Evolutionary conservation across 345 rosid genomes (phyloP), one percentile per base, ranked within the genome.

Genomic region (Cardiospermum halicacabum): DNA sequence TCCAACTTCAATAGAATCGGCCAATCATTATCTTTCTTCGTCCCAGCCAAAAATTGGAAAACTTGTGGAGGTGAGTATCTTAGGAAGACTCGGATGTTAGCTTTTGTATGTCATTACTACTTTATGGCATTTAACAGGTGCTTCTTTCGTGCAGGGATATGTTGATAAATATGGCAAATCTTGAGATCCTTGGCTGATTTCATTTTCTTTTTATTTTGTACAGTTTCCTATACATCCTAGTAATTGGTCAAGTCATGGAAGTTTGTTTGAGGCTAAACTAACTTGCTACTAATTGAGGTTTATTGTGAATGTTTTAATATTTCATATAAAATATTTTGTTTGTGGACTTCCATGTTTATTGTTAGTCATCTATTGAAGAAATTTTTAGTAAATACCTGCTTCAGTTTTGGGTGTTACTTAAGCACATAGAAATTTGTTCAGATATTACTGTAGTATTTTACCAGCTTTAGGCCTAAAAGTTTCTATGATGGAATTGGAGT

Each of bases 21-120:
- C 71, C 26, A 80, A 83, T 64, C 91, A 81, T 25, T 89, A 84
- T 78, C 87, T 94, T 69, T 80, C 82, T 47, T 60, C 39, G 16
- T 77, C 88, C 40, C 73, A 73, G 64, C 69, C 86, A 32, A 91
- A 82, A 77, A 77, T 89, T 43, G 73, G 76, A 63, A 94, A 85
- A 84, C 92, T 91, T 66, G 81, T 91, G 12, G 89, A 87, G 96
- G 97, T 91, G 67, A 78, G 88, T 62, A 53, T 71, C 72, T 40
- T 71, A 16, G 40, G 42, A 22, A 43, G 31, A 16, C 21, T 58
- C 48, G 53, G 45, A 53, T 63, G 37, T 54, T 59, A 57, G 19
- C 48, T 61, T 21, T 51, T 49, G 50, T 43, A 32, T 56, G 39
- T 63, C 51, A 62, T 24, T n/a, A 11, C 1, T 53, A 51, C 26